Evolutionary conservation across 2,329 filamentous ascomycete species (phyloP), one percentile per base, ranked within the genome.

Genomic region (Sordariomycetes sp.): DNA sequence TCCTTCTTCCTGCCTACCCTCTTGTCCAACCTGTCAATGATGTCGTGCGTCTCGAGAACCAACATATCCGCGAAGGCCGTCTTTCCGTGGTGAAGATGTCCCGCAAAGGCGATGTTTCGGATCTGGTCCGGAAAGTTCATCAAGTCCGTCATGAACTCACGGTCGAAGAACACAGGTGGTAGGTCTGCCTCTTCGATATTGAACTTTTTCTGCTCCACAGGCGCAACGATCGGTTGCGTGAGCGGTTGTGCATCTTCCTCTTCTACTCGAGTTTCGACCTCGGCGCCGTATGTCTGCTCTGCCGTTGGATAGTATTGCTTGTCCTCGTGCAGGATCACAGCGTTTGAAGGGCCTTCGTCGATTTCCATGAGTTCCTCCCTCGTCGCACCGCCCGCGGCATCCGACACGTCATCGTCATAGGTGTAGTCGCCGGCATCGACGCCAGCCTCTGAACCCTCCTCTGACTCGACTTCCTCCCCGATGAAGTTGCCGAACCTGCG

Each of bases 271-370:
- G 90, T 92, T 63, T 98, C 92, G 48, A 98, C 92, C 61, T 92
- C 88, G 47, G 79, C 73, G 34, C 92, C 92, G 55, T 96, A 98
- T 27, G 94, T 80, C 58, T 98, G 92, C 53, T 90, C 81, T 37
- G 92, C 92, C n/a, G 88, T 94, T 20, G 92, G 92, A 55, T 98
- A 98, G 61, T 98, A 98, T 57, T 96, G 92, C 60, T 98, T 98
- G 64, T 98, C 92, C 68, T 98, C 92, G 63, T 98, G 92, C 30
- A 98, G 74, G 38, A 98, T 75, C n/a, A 98, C 87, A 33, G 92
- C 90, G 58, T 96, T 98, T 5, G 88, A 95, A 4, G 90, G 85
- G 11, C 84, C 87, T 57, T 86, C 82, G 54, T 96, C 90, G 28
- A 96, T 65, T 50, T 96, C 86, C 90, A 98, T 96, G 48, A 92